Percentiles rank a stretch among this genome's conserved stretches.
Conservation (phyloP, 305 asterid species). For the Striga hermonthica region DNA sequence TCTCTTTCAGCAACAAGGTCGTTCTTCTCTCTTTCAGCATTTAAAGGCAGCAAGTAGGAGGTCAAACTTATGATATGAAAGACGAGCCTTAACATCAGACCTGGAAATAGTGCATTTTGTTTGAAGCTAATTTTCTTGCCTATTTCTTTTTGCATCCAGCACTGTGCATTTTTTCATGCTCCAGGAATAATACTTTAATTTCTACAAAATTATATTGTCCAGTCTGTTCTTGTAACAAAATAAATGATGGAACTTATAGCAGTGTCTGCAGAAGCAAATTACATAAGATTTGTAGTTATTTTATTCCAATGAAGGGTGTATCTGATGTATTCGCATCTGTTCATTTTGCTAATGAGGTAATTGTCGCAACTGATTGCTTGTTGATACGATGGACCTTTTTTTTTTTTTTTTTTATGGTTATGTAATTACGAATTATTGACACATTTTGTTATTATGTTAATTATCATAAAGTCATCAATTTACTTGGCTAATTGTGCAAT, state of each 20-base stretch:
- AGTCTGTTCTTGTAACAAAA: conserved; percentile 24
- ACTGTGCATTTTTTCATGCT: conserved; percentile 19
- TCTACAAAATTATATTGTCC: conserved; percentile 28
- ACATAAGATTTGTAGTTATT: conserved; percentile 30
- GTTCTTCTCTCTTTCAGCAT: conserved; percentile 99
- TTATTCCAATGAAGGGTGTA: conserved; percentile 28
- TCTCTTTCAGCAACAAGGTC: conserved; percentile 83
- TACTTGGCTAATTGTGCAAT: neutral
- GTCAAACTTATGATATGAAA: conserved; percentile 9
- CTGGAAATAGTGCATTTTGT: conserved; percentile 8
- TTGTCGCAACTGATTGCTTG: conserved; percentile 2
- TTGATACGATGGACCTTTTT: conserved; percentile 1
- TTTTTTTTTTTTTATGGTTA: neutral
- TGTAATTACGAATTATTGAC: neutral
- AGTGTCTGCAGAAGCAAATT: conserved; percentile 32
- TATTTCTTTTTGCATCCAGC: conserved; percentile 6
- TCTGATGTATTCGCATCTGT: conserved; percentile 28
- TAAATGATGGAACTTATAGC: conserved; percentile 25
- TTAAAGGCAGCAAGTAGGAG: conserved; percentile 79
- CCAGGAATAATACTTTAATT: neutral
- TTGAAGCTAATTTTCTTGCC: conserved; percentile 26
- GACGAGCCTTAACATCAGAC: conserved; percentile 11
- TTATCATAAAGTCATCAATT: neutral
- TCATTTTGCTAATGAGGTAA: conserved; percentile 21
- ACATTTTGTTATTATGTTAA: neutral